Evolutionary conservation across 805 yeast genomes (phyloP).

Genomic region (Ogataea ganodermae): DNA sequence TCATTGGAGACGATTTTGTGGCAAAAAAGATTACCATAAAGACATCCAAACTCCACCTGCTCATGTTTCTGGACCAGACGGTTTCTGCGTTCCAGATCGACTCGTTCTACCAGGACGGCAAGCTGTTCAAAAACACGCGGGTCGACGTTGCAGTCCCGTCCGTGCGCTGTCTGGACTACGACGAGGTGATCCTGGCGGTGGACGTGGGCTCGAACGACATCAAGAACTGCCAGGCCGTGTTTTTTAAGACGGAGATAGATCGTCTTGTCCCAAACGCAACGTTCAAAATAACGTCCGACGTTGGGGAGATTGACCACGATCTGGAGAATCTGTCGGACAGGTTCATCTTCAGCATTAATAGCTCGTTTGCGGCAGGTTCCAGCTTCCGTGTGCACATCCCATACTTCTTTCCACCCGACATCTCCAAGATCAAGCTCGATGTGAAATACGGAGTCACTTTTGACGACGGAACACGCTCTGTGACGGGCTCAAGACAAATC

Average conservation of each 20-base stretch:
- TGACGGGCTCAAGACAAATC: slow-evolving; percentile 30
- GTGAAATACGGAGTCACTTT: slow-evolving; percentile 25
- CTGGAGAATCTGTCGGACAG: slow-evolving; percentile 14
- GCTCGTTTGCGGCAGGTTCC: slow-evolving; percentile 10
- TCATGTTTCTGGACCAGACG: slow-evolving; percentile 13
- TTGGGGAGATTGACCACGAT: slow-evolving; percentile 18
- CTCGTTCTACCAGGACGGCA: slow-evolving; percentile 15
- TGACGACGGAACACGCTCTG: slow-evolving; percentile 25
- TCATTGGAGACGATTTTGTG: slow-evolving; percentile 25
- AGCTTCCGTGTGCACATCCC: slow-evolving; percentile 27
- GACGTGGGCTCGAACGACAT: slow-evolving; percentile 24
- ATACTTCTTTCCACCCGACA: slow-evolving; percentile 37
- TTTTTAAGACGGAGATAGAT: slow-evolving; percentile 33
- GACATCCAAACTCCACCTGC: slow-evolving; percentile 27
- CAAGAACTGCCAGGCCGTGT: slow-evolving; percentile 17
- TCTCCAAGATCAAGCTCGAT: slow-evolving; percentile 33
- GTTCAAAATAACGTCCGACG: slow-evolving; percentile 14
- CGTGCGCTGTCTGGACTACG: slow-evolving; percentile 30
- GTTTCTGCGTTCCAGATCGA: slow-evolving; percentile 24
- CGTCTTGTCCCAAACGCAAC: slow-evolving; percentile 25
- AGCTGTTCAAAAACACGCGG: slow-evolving; percentile 21
- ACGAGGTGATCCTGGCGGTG: slow-evolving; percentile 26
- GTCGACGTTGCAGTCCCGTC: slow-evolving; percentile 26
- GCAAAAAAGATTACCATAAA: slow-evolving; percentile 20
- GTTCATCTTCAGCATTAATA: slow-evolving; percentile 20